Base-by-base conservation (phyloP, 2,329 filamentous ascomycete species). In the Penicillium sp. region DNA sequence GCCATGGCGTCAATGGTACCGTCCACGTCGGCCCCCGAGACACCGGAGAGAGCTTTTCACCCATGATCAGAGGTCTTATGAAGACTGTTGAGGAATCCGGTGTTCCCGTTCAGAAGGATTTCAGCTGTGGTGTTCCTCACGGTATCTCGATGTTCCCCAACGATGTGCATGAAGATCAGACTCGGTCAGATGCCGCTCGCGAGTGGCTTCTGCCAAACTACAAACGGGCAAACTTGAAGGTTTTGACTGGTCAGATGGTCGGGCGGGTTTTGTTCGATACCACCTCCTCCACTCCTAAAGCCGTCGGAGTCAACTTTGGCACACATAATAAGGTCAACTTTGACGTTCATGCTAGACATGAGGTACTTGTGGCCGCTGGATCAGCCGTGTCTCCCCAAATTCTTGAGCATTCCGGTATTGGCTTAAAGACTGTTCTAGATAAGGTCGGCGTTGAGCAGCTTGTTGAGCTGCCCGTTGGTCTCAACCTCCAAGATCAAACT, bases 101-200 rank as follows among this genome's bases (percentile, higher is more conserved):
- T 27, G 42, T 66, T n/a, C 62, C 65, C 5, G 57, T 54, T 12
- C 57, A 67, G 40, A 15, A 57, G 9, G 68, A 70, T 41, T 37
- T 71, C 4, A 21, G 42, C 46, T 72, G 70, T 23, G 69, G 69
- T 15, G 43, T 66, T 27, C 69, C 70, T 19, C 67, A 60, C 13
- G 69, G 70, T 41, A 67, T 70, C 17, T 72, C 70, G 9, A 71
- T 72, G 69, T 56, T 72, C 31, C 58, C 40, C 2, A 72, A 72
- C 52, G 59, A 56, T 35, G 23, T 72, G 10, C 47, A 64, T n/a
- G 61, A 66, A 21, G 48, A 66, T 31, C 69, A 71, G 40, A 59
- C 55, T 33, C 68, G 69, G 10, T 59, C 67, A 2, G 69, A 72
- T 51, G 63, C 68, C 35, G 69, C 63, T n/a, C 66, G 69, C 3